Conservation (phyloP, 495 filamentous ascomycete genomes). For the Hypoxylon intermedium region DNA sequence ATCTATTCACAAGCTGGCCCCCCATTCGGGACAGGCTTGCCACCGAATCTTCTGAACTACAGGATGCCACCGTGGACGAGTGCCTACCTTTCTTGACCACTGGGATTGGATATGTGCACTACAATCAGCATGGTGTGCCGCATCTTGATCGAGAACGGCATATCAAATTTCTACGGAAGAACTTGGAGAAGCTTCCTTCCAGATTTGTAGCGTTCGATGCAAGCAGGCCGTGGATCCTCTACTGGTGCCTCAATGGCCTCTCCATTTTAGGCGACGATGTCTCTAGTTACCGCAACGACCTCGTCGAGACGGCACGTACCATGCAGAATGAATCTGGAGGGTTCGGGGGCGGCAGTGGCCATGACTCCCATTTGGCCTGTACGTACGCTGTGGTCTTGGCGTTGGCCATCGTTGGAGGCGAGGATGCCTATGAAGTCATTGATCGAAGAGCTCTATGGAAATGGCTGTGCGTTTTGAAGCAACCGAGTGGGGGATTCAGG, state of each 20-base stretch:
- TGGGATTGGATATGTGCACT: conserved; percentile 48
- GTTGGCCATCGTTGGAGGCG: conserved; percentile 76
- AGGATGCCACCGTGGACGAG: conserved; percentile 69
- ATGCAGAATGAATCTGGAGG: conserved; percentile 86
- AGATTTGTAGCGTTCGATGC: conserved; percentile 76
- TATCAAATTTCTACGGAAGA: conserved; percentile 73
- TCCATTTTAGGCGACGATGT: conserved; percentile 78
- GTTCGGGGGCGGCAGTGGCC: conserved; percentile 93
- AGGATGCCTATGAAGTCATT: conserved; percentile 74
- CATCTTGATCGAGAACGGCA: conserved; percentile 73
- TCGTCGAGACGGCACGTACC: conserved; percentile 73
- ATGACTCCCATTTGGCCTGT: conserved; percentile 84
- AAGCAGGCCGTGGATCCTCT: conserved; percentile 88
- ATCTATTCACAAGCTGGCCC: conserved; percentile 68
- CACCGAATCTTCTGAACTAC: conserved; percentile 71
- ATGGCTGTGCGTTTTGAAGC: conserved; percentile 86
- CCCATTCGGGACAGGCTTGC: conserved; percentile 69
- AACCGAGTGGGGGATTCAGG: conserved; percentile 81
- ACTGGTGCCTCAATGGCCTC: conserved; percentile 84
- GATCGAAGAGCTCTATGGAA: conserved; percentile 86
- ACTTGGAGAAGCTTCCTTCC: conserved; percentile 68
- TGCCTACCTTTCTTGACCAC: conserved; percentile 74
- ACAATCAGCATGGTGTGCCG: conserved; percentile 76
- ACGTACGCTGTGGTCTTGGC: conserved; percentile 83
- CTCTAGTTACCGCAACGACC: conserved; percentile 67